Conservation (phyloP, 2,329 filamentous ascomycete species). For the Pyrenochaeta sp. region DNA sequence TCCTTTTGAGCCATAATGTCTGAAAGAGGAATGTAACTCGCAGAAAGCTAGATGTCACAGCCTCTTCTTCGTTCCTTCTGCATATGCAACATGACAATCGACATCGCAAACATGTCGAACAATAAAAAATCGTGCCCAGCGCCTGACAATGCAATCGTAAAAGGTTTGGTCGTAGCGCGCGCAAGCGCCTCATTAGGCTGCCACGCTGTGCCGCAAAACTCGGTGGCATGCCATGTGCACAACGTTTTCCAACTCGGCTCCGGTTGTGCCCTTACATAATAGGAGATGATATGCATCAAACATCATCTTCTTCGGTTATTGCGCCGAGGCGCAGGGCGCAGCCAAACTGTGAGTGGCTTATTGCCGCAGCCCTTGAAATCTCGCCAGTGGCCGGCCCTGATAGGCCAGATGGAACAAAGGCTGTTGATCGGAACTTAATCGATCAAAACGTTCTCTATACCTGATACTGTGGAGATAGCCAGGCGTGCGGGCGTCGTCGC, state of each 20-base stretch:
- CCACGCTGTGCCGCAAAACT: conserved; percentile 10
- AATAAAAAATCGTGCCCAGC: conserved; percentile 3
- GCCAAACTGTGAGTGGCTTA: conserved; percentile 12
- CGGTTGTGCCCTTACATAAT: conserved; percentile 23
- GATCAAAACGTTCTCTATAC: conserved; percentile 1
- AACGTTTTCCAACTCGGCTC: conserved; percentile 10
- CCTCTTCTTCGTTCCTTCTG: neutral
- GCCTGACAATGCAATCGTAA: conserved; percentile 1
- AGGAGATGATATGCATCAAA: conserved; percentile 16
- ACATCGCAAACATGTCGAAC: conserved; percentile 1
- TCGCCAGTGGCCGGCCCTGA: conserved; percentile 4
- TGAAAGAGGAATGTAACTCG: neutral
- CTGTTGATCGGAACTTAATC: conserved; percentile 10
- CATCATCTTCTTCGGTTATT: conserved; percentile 18
- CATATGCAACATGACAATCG: neutral
- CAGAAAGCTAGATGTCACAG: neutral
- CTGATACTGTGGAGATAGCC: neutral
- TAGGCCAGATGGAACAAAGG: conserved; percentile 7
- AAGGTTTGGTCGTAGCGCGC: conserved; percentile 4
- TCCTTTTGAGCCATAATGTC: neutral
- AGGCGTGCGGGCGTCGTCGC: neutral
- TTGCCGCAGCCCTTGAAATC: conserved; percentile 15
- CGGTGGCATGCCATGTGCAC: conserved; percentile 12
- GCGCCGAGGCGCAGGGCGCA: conserved; percentile 17
- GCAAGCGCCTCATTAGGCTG: conserved; percentile 8